Conservation (phyloP, 106 monocot species). For the Cymbidium sinense region DNA sequence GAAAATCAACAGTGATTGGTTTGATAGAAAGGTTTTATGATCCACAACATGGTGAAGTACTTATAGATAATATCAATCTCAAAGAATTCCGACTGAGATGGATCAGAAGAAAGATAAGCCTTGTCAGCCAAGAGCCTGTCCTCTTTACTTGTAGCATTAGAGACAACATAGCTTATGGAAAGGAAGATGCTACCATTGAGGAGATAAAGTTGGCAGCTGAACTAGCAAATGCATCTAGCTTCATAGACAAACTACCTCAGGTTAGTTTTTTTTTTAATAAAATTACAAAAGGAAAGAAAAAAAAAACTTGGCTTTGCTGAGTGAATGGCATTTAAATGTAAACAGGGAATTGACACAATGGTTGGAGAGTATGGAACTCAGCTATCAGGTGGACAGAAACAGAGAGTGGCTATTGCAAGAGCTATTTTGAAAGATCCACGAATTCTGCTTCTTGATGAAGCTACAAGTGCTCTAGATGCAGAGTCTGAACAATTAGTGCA, state of each 20-base stretch:
- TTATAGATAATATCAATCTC: slow-evolving; percentile 35
- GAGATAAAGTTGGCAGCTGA: slow-evolving; percentile 26
- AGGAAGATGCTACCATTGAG: slow-evolving; percentile 31
- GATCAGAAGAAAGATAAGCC: slow-evolving; percentile 37
- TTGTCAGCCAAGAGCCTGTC: slow-evolving; percentile 41
- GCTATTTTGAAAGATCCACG: slow-evolving; percentile 35
- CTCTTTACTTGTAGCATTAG: slow-evolving; percentile 32
- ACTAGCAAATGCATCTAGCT: slow-evolving; percentile 37
- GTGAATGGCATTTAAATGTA: not conserved
- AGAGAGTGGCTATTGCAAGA: slow-evolving; percentile 33
- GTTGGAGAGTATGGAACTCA: slow-evolving; percentile 28
- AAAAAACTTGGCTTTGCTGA: not conserved
- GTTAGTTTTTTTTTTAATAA: slow-evolving; percentile 4
- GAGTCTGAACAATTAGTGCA: slow-evolving; percentile 34
- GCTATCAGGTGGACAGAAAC: slow-evolving; percentile 28
- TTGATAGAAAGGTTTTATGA: slow-evolving; percentile 41
- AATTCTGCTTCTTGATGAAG: slow-evolving; percentile 36
- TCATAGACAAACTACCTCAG: slow-evolving; percentile 48
- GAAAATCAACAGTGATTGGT: slow-evolving; percentile 40
- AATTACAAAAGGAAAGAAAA: not conserved
- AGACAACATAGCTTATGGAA: slow-evolving; percentile 42
- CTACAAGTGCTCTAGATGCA: slow-evolving; percentile 23
- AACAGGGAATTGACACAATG: slow-evolving; percentile 31
- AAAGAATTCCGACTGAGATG: slow-evolving; percentile 33
- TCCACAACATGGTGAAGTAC: slow-evolving; percentile 30